Evolutionary conservation across 441 rosid genomes (phyloP), one percentile per base, ranked within the genome.

Genomic region (Populus trichocarpa): DNA sequence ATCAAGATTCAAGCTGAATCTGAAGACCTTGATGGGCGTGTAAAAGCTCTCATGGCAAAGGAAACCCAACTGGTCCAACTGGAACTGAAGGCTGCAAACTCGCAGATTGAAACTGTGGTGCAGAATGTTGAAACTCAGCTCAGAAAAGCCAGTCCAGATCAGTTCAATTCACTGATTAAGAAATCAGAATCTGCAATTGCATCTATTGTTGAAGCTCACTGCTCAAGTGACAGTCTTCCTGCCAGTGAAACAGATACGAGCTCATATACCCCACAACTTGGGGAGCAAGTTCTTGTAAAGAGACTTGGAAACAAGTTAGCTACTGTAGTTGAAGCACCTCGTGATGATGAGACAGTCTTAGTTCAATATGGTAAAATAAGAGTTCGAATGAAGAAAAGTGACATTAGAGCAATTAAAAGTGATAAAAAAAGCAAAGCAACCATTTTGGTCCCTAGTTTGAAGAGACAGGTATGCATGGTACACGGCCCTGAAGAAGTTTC

Each of bases 301-400:
- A 83, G 88, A 73, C 83, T 93, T 38, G 98, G 99, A 75, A 83
- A 80, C 80, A 93, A 92, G 83, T 73, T 93, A 73, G 97, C 90
- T 61, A 89, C 91, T 16, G 92, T 93, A 68, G 92, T 91, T 71
- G 97, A 90, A 87, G 92, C 85, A 80, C 79, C 89, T 57, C 93
- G 87, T 75, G 86, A 89, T 79, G 97, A 90, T 72, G 91, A 85
- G 67, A 83, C 88, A 9, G 79, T 92, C 74, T 74, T 93, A 72
- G 92, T 96, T 77, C 98, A 92, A 79, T 90, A 89, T 70, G 98
- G 98, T 85, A 93, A 92, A 90, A 82, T 93, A 67, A 89, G 90
- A 76, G 89, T 91, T 79, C 91, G 93, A 61, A 89, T 90, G 79
- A 91, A 91, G 83, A 94, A 84, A 83, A 83, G 79, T 32, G 88